Conservation (phyloP, 2,329 filamentous ascomycete species). For the Scytalidium lignicola region DNA sequence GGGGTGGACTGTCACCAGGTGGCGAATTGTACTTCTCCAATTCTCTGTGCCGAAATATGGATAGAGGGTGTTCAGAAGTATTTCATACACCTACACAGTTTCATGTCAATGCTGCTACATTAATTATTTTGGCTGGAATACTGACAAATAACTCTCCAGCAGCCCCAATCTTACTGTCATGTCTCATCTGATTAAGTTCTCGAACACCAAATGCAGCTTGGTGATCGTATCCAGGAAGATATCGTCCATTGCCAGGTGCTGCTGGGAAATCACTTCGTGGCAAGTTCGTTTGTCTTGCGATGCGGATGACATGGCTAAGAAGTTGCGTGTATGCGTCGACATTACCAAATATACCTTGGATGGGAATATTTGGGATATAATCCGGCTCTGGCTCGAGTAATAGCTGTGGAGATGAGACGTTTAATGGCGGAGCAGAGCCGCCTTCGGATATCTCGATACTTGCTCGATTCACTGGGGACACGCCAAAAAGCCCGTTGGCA, state of each 20-base stretch:
- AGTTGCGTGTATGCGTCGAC: constrained; percentile 8
- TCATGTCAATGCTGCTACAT: too few species aligned
- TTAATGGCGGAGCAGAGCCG: too few species aligned
- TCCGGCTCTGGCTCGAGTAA: constrained; percentile 15
- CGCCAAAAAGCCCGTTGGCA: too few species aligned
- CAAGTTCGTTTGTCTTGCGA: constrained; percentile 7
- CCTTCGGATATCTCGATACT: too few species aligned
- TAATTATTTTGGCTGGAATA: constrained; percentile 1
- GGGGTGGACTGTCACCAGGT: constrained; percentile 32
- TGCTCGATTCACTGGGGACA: too few species aligned
- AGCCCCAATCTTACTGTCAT: constrained; percentile 23
- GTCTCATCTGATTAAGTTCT: constrained; percentile 12
- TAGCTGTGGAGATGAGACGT: too few species aligned
- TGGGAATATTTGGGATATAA: too few species aligned
- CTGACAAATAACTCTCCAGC: constrained; percentile 25
- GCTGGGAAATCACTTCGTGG: constrained; percentile 4
- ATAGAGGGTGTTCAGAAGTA: constrained; percentile 29
- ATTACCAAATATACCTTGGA: not conserved
- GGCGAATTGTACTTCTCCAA: constrained; percentile 44
- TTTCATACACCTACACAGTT: constrained; percentile 39
- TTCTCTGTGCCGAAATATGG: constrained; percentile 34
- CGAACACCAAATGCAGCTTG: constrained; percentile 12
- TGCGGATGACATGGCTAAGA: constrained; percentile 11
- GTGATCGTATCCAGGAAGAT: constrained; percentile 6
- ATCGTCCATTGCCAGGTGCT: not conserved